Evolutionary conservation across 2,329 filamentous ascomycete genomes (phyloP).

Genomic region (Beauveria sp.): DNA sequence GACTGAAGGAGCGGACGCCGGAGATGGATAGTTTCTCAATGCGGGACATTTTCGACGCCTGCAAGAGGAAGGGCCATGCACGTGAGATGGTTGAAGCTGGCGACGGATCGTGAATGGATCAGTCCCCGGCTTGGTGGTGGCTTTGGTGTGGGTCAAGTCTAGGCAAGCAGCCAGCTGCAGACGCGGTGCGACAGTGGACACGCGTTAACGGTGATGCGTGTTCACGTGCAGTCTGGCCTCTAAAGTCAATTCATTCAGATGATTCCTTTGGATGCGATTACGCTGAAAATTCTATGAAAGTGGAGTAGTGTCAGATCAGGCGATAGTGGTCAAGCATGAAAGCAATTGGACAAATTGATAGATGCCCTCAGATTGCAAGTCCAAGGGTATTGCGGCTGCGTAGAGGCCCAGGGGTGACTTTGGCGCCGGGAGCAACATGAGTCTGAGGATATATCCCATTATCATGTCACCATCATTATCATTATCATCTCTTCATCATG

Average conservation of each 20-base stretch:
- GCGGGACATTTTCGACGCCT: conserved; percentile 52
- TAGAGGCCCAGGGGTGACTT: background rate
- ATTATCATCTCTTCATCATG: background rate
- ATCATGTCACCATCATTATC: background rate
- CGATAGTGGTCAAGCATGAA: background rate
- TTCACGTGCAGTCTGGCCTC: conserved; percentile 14
- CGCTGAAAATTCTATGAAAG: no score
- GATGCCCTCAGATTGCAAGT: background rate
- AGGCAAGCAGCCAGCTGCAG: background rate
- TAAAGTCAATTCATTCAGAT: no score
- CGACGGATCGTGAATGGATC: background rate
- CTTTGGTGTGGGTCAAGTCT: background rate
- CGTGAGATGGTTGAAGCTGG: background rate
- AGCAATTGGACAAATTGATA: background rate
- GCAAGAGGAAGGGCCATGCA: background rate
- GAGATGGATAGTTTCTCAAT: conserved; percentile 85
- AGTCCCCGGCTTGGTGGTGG: background rate
- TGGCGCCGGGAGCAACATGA: background rate
- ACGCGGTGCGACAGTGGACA: conserved; percentile 6
- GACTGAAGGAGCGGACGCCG: conserved; percentile 80
- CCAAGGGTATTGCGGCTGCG: background rate
- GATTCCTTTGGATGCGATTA: no score
- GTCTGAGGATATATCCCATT: no score
- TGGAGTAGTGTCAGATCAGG: no score
- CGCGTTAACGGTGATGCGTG: conserved; percentile 17